These are phyloP conservation scores for Naegleria fowleri DNA, from an alignment of 208 protist genomes.

Conservation along the genomic window DNA sequence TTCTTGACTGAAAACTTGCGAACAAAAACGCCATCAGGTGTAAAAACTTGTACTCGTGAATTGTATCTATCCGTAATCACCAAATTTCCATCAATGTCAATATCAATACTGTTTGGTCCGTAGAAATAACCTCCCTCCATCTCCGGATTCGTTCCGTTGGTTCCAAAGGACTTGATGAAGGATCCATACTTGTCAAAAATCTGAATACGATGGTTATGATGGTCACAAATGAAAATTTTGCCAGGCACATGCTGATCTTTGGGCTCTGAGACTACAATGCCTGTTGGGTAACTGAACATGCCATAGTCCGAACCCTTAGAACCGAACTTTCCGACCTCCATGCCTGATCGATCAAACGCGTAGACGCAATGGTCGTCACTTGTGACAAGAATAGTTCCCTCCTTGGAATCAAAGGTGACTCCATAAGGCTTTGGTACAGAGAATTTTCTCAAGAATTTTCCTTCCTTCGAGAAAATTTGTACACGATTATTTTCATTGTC, in stretches of 20 bases:
- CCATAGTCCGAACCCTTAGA: background rate
- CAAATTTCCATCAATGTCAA: background rate
- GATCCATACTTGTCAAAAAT: background rate
- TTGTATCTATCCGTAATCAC: background rate
- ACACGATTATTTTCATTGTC: slow-evolving; percentile 17
- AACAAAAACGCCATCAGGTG: background rate
- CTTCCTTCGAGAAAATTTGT: background rate
- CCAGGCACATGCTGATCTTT: background rate
- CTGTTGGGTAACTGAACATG: background rate
- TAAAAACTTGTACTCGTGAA: background rate
- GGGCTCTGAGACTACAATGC: background rate
- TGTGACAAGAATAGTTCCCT: background rate
- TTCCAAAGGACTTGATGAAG: background rate
- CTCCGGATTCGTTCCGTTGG: background rate
- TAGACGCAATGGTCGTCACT: slow-evolving; percentile 10
- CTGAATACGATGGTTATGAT: background rate
- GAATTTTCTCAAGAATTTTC: background rate
- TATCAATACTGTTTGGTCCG: background rate
- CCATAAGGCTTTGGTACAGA: background rate
- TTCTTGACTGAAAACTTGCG: background rate
- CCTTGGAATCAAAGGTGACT: background rate
- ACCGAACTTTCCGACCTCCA: background rate
- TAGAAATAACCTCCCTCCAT: background rate
- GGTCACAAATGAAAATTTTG: background rate
- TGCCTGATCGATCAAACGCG: background rate